A percentile compares a stretch with the other conserved stretches of the same genome.
Evolutionary conservation across 2,329 filamentous ascomycete genomes (phyloP).

Genomic region (Diaporthe humulicola): DNA sequence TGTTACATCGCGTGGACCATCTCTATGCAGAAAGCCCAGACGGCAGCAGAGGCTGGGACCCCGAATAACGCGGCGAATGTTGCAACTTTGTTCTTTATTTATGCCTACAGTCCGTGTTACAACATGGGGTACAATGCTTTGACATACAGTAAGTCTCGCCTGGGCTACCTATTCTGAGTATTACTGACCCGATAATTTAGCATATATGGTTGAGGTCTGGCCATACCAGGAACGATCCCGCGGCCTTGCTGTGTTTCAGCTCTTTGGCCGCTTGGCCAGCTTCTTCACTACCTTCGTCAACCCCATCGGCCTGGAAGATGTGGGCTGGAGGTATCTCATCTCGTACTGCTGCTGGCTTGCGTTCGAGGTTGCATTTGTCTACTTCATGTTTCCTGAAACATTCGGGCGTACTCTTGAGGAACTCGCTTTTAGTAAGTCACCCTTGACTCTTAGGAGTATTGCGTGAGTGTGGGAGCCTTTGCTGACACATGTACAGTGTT

Average conservation of each 20-base stretch:
- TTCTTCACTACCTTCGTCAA: conserved; percentile 51
- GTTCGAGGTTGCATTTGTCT: conserved; percentile 46
- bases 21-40: conserved; percentile 54
- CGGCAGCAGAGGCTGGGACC: conserved; percentile 46
- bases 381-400: conserved; percentile 48
- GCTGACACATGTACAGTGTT: conserved; percentile 24
- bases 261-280: conserved; percentile 48
- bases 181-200: conserved; percentile 31
- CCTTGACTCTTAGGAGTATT: neutral
- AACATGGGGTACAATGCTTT: conserved; percentile 77
- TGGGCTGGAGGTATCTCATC: conserved; percentile 49
- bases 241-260: conserved; percentile 51
- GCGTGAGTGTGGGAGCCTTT: neutral
- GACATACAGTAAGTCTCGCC: conserved; percentile 67
- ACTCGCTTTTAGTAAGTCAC: conserved; percentile 45
- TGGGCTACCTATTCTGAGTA: neutral
- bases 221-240: conserved; percentile 48
- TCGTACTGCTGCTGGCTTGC: conserved; percentile 50
- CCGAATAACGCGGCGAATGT: conserved; percentile 51
- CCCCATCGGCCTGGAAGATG: conserved; percentile 48
- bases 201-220: conserved; percentile 51
- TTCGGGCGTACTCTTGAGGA: conserved; percentile 47
- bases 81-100: conserved; percentile 69
- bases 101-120: conserved; percentile 70
- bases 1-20: conserved; percentile 70